Percentiles rank a stretch among this genome's conserved stretches.
phyloP scores from a whole-genome alignment of 768 basidiomycete genomes.

The Russula virescens region DNA sequence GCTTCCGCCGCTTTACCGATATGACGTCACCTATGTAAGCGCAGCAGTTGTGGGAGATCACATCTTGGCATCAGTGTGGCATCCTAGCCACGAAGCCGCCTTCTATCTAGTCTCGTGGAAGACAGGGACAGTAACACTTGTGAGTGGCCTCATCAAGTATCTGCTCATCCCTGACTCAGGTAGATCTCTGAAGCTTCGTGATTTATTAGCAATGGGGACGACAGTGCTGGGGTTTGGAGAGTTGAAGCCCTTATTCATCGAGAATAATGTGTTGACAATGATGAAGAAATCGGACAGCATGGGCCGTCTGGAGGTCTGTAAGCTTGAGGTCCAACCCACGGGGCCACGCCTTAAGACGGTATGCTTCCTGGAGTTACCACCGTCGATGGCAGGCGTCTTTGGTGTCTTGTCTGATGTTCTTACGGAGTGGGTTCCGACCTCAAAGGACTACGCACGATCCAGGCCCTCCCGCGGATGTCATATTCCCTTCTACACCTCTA shows the following conservation, averaged over 20 bases:
- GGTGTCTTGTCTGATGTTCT: not conserved
- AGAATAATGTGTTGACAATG: not conserved
- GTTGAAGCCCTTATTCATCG: not conserved
- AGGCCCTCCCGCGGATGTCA: not conserved
- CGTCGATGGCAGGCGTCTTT: not conserved
- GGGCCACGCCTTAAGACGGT: not conserved
- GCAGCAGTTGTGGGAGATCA: not conserved
- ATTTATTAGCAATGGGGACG: not conserved
- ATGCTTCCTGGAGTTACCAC: constrained; percentile 6
- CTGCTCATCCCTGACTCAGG: not conserved
- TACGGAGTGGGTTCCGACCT: constrained; percentile 11
- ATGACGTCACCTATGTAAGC: not conserved
- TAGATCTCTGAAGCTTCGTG: not conserved
- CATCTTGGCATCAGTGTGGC: not conserved
- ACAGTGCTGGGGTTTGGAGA: not conserved
- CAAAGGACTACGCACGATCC: not conserved
- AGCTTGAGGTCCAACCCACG: not conserved
- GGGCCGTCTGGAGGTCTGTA: not conserved
- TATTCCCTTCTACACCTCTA: constrained; percentile 2
- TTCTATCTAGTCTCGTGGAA: constrained; percentile 12
- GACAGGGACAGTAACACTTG: constrained; percentile 5
- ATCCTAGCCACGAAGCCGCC: not conserved
- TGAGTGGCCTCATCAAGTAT: not conserved
- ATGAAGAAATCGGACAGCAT: not conserved
- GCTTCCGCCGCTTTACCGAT: not conserved